These are phyloP conservation scores for Aspergillus niger DNA, from an alignment of 2,329 filamentous ascomycete genomes.

Conservation along the genomic window DNA sequence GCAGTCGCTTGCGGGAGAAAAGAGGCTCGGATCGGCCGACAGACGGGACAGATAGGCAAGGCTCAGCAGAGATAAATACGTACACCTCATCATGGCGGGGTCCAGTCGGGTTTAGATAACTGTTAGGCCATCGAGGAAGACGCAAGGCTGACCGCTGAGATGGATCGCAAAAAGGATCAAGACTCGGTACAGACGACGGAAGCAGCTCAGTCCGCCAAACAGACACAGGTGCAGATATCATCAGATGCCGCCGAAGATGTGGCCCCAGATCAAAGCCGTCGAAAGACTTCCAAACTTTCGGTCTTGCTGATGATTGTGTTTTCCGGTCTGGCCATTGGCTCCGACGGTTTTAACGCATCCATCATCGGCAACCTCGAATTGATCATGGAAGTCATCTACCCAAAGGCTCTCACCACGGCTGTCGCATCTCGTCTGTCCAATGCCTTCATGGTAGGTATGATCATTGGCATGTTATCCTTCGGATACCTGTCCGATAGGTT, in stretches of 20 bases:
- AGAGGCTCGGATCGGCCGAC: neutral
- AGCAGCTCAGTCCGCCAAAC: neutral
- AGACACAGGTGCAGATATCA: neutral
- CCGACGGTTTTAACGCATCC: conserved; percentile 40
- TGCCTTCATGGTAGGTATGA: conserved; percentile 59
- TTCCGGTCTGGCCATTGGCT: conserved; percentile 39
- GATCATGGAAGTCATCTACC: conserved; percentile 42
- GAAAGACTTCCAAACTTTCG: conserved; percentile 26
- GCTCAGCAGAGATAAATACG: neutral
- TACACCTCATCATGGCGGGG: neutral
- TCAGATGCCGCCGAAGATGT: neutral
- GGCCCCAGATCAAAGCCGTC: neutral
- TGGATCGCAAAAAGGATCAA: neutral
- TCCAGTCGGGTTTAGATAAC: neutral
- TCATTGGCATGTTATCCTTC: conserved; percentile 59
- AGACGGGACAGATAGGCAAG: neutral
- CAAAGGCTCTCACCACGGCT: conserved; percentile 22
- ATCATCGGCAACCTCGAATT: conserved; percentile 40
- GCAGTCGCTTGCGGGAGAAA: neutral
- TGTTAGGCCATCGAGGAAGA: neutral
- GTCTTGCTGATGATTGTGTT: conserved; percentile 38
- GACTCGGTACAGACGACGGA: neutral
- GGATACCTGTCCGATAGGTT: conserved; percentile 54
- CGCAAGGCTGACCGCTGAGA: neutral
- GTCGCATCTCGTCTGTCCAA: conserved; percentile 53